Base-by-base conservation (phyloP, 1,139 yeast genomes). In the Pichia sp. region DNA sequence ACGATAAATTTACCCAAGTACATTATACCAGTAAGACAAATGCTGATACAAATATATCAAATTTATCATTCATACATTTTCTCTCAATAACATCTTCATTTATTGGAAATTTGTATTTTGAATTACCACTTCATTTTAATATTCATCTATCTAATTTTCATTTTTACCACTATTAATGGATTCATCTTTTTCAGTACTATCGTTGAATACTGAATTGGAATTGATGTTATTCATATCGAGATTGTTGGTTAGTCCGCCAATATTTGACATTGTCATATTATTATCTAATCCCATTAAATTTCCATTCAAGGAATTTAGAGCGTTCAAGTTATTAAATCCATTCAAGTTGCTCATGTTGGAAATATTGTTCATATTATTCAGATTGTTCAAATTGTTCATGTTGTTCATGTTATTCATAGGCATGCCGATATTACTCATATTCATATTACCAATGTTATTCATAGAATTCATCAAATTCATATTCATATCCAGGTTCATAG, bases 171-270 rank as follows among this genome's bases (percentile, higher is more conserved):
- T 15, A 32, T 37, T 42, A 20, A 3, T 34, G n/a, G 40, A 31
- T 1, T 27, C 33, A 18, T 34, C 28, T 7, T 14, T 17, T 22
- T 30, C 39, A n/a, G 35, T 20, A 41, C 19, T 19, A 30, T 34
- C 35, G 10, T 33, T 28, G 15, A 41, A 41, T 34, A 35, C 44
- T 19, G 44, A 10, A 43, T 34, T 34, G 21, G 38, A 34, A 36
- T 21, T 30, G 22, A 42, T 42, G 15, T 42, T 35, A 35, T 35
- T 34, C 40, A 45, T 38, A 34, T 31, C 33, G n/a, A n/a, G n/a
- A n/a, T n/a, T n/a, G n/a, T n/a, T n/a, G n/a, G 20, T 20, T 24
- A 36, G 27, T 8, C 37, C 30, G 4, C n/a, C 27, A 27, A 40
- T 32, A 24, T 19, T 40, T 22, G 38, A 12, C 30, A 33, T 32